Percentiles rank a stretch among this genome's conserved stretches.
Conservation (phyloP, 371 early-diverging fungal genomes). For the Mucor saturninus region DNA sequence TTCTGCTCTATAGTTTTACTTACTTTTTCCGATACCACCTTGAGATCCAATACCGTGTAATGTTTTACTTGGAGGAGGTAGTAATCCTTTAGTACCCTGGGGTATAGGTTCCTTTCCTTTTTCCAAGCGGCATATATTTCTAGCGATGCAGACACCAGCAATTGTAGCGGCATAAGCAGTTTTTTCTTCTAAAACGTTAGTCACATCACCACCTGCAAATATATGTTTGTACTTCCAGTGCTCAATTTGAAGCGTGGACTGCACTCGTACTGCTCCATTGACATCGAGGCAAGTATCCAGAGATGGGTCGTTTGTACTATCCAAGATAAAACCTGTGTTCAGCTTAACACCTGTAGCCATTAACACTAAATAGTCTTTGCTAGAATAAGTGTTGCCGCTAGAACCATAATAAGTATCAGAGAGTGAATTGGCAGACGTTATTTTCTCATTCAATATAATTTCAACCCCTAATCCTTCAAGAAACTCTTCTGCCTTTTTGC, state of each 20-base stretch:
- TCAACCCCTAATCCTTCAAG: constrained; percentile 63
- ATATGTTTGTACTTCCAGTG: constrained; percentile 63
- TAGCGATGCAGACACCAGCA: constrained; percentile 54
- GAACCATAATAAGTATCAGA: constrained; percentile 32
- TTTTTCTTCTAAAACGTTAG: constrained; percentile 65
- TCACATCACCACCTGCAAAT: constrained; percentile 73
- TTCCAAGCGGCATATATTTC: constrained; percentile 53
- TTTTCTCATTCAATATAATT: constrained; percentile 64
- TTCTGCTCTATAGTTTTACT: neutral
- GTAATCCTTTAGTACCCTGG: constrained; percentile 48
- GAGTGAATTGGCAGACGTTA: constrained; percentile 16
- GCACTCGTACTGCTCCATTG: constrained; percentile 55
- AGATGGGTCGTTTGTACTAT: constrained; percentile 20
- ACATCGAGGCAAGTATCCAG: constrained; percentile 40
- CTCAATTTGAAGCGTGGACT: constrained; percentile 65
- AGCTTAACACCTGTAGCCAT: constrained; percentile 50
- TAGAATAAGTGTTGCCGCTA: constrained; percentile 35
- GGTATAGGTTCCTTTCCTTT: constrained; percentile 47
- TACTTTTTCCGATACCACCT: constrained; percentile 55
- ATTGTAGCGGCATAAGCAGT: constrained; percentile 65
- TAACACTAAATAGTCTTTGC: constrained; percentile 39
- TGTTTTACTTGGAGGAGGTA: constrained; percentile 41
- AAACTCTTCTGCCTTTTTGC: constrained; percentile 49
- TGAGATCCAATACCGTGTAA: constrained; percentile 47
- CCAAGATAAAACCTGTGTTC: constrained; percentile 35